These are phyloP conservation scores for Chrysoporthe puriensis DNA, from an alignment of 2,329 filamentous ascomycete genomes.

Conservation along the genomic window DNA sequence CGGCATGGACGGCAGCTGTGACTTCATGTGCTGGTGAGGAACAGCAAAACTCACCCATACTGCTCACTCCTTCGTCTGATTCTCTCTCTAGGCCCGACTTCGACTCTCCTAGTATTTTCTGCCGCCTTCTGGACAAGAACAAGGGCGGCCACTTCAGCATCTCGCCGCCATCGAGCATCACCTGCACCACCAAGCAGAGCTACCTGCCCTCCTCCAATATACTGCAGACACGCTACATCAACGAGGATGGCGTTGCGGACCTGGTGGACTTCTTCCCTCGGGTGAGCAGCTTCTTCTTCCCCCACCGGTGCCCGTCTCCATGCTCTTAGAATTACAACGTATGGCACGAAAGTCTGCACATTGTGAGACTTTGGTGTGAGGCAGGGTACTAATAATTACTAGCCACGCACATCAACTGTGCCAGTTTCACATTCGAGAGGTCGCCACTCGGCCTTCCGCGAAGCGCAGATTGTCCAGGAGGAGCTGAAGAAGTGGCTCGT, in stretches of 20 bases:
- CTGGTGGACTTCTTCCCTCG: slow-evolving; percentile 77
- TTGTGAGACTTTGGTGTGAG: too few species aligned
- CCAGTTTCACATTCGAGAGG: slow-evolving; percentile 1
- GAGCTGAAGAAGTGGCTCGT: slow-evolving; percentile 74
- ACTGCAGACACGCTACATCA: slow-evolving; percentile 76
- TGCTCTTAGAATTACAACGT: too few species aligned
- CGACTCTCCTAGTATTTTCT: slow-evolving; percentile 77
- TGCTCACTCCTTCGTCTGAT: slow-evolving; percentile 5
- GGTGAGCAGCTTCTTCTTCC: neutral
- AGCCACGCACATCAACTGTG: slow-evolving; percentile 59
- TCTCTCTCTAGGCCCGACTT: slow-evolving; percentile 69
- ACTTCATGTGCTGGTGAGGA: slow-evolving; percentile 75
- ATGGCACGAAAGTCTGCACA: too few species aligned
- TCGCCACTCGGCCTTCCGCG: slow-evolving; percentile 54
- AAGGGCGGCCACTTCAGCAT: slow-evolving; percentile 77
- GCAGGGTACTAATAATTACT: neutral
- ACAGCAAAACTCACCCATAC: neutral
- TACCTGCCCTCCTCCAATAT: slow-evolving; percentile 78
- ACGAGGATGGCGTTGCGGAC: slow-evolving; percentile 74
- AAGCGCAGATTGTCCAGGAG: slow-evolving; percentile 57
- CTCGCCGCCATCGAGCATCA: slow-evolving; percentile 52
- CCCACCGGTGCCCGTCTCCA: neutral
- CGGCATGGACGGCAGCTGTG: slow-evolving; percentile 73
- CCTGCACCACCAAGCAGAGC: slow-evolving; percentile 74
- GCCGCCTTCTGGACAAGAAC: slow-evolving; percentile 72